Evolutionary conservation across 1,284 basidiomycete genomes (phyloP), one percentile per base, ranked within the genome.

Genomic region (Leccinum fuscescens): DNA sequence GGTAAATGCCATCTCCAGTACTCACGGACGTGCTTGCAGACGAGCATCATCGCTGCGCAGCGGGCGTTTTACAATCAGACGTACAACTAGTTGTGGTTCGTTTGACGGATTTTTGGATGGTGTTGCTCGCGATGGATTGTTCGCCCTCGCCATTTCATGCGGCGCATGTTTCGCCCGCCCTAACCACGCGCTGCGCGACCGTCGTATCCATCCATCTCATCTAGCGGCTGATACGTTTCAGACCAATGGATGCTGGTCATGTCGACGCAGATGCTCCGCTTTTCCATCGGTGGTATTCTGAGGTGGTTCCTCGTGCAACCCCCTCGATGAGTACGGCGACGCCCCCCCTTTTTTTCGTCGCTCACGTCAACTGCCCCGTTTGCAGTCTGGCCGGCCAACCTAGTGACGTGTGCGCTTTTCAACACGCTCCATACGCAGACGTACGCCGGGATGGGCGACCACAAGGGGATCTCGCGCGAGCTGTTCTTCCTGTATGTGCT

Each of bases 201-300:
- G 11, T n/a, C n/a, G 49, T 12, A 22, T 29, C 1, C 49, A 12
- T n/a, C 8, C 49, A 35, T 24, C 17, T 48, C 6, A 15, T 69
- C 76, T 67, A 33, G 29, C 85, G 80, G 20, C 20, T 6, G 1
- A 56, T 24, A 8, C 24, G 27, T 29, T 20, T 72, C 82, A 74
- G 78, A 88, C 82, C 85, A 89, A 81, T 86, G 87, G 80, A 80
- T 96, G 72, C 73, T 95, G 49, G 83, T 93, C n/a, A 85, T 96
- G 78, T 88, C 92, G 14, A 90, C 92, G 0, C 90, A 96, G 70
- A 76, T 95, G 56, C 88, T 93, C 49, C 94, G 94, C 1, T 93
- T 96, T 72, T 89, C 90, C 2, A 85, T 95, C 29, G 92, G 94
- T 5, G 94, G 94, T 29, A 77, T 92, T 56, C 82, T 84, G 50